phyloP scores from a whole-genome alignment of 768 basidiomycete species.

The Leccinum incarnatum region DNA sequence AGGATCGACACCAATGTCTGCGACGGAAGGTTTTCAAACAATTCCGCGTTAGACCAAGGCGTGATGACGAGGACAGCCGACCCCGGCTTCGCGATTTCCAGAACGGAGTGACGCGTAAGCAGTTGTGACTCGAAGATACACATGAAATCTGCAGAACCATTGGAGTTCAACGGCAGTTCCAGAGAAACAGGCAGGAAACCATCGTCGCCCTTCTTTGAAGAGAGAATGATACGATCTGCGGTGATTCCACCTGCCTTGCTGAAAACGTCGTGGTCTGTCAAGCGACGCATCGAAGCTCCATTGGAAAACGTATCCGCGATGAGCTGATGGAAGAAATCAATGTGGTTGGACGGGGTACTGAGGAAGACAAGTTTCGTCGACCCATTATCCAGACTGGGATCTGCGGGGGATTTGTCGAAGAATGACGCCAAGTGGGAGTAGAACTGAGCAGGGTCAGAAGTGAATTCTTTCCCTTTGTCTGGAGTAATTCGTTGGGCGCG shows the following conservation, averaged over 20 bases:
- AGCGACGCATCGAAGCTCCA: constrained; percentile 54
- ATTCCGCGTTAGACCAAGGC: constrained; percentile 72
- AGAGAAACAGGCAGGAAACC: constrained; percentile 52
- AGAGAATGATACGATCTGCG: constrained; percentile 66
- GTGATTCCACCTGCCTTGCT: constrained; percentile 70
- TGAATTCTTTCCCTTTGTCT: constrained; percentile 48
- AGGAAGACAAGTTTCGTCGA: constrained; percentile 50
- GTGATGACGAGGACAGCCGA: constrained; percentile 75
- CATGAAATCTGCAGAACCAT: constrained; percentile 62
- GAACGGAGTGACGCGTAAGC: constrained; percentile 72
- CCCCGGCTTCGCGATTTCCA: constrained; percentile 61
- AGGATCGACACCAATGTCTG: constrained; percentile 41
- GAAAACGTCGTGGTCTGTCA: constrained; percentile 72
- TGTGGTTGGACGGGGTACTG: constrained; percentile 43
- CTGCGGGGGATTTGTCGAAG: constrained; percentile 25
- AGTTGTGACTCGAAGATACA: constrained; percentile 74
- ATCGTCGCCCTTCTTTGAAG: constrained; percentile 38
- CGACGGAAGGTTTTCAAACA: constrained; percentile 62
- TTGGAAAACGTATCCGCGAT: constrained; percentile 58
- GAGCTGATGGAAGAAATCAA: constrained; percentile 47
- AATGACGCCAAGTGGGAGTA: constrained; percentile 36
- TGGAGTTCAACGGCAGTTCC: constrained; percentile 54
- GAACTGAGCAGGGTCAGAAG: constrained; percentile 45
- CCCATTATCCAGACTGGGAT: constrained; percentile 24
- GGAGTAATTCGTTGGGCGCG: constrained; percentile 61